Evolutionary conservation across 768 basidiomycete genomes (phyloP).

Genomic region (Lactarius vividus): DNA sequence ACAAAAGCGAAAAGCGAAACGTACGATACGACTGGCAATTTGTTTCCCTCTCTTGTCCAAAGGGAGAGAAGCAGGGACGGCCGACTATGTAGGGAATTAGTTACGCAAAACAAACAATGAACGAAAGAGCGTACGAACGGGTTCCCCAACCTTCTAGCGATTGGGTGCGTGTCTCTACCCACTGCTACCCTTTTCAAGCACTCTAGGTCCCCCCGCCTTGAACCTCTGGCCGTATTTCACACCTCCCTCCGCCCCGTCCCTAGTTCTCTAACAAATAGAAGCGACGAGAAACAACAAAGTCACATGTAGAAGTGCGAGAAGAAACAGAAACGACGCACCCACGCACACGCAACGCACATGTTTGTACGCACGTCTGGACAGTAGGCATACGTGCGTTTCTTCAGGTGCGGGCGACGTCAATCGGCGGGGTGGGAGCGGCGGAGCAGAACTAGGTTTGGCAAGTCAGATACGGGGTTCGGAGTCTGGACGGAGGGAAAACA

Average conservation of each 20-base stretch:
- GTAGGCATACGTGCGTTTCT: background rate
- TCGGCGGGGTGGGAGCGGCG: constrained; percentile 6
- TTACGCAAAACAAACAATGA: background rate
- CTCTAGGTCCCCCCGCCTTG: background rate
- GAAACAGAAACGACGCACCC: background rate
- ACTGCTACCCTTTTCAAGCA: background rate
- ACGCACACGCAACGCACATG: constrained; percentile 9
- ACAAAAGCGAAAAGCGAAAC: background rate
- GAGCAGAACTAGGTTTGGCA: constrained; percentile 6
- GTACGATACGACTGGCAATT: background rate
- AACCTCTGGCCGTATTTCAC: background rate
- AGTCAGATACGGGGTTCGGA: constrained; percentile 11
- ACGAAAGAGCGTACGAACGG: background rate
- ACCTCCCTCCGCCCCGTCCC: too few relatives aligned
- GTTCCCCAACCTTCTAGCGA: background rate
- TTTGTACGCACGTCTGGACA: background rate
- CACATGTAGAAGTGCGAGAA: background rate
- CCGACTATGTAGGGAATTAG: background rate
- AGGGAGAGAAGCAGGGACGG: background rate
- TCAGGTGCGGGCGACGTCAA: background rate
- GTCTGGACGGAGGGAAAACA: background rate
- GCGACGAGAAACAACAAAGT: background rate
- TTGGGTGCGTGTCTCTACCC: background rate
- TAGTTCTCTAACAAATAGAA: background rate
- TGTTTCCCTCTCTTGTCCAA: background rate